Evolutionary conservation across 1,139 yeast species (phyloP), one percentile per base, ranked within the genome.

Genomic region (Yamadazyma spencermartinsiae): DNA sequence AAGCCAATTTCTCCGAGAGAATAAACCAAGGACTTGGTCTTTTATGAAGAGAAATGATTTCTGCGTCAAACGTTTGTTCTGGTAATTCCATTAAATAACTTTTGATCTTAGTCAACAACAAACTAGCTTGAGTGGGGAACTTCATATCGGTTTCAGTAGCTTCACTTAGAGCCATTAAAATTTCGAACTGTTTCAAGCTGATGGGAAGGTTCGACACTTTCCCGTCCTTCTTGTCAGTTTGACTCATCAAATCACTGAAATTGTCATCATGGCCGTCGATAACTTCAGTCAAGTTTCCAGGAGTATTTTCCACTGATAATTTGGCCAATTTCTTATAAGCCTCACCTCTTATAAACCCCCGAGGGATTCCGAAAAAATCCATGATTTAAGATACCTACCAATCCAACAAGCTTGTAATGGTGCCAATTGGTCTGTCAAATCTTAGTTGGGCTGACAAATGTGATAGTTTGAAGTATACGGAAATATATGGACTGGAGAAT

Each of bases 131-230:
- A 4, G 55, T 57, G 15, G 59, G 51, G 35, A 60, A 54, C 36
- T 69, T 68, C 42, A 65, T 55, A 9, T 79, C 68, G 26, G 52
- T 54, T 2, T 60, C 47, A 7, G 82, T 72, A 14, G 87, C 68
- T 17, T 72, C 72, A 39, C 86, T 78, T 19, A 88, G 61, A 0
- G 95, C 87, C 37, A 81, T 54, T 40, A 89, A 62, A 4, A 83
- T 79, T 53, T 89, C 95, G 52, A 81, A 74, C 56, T 88, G 95
- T 38, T 75, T 76, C 25, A 67, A 55, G 2, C 74, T 58, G 37
- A 80, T 66, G 1, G 80, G 76, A 14, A 70, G 68, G 11, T 44
- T 44, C 1, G 68, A 55, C 23, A 59, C 39, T 14, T 39, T 37
- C 16, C 39, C 32, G 15, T 18, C 13, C 3, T 35, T 41, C 31